Evolutionary conservation across 495 filamentous ascomycete genomes (phyloP).

Genomic region (Penicillium cinerascens): DNA sequence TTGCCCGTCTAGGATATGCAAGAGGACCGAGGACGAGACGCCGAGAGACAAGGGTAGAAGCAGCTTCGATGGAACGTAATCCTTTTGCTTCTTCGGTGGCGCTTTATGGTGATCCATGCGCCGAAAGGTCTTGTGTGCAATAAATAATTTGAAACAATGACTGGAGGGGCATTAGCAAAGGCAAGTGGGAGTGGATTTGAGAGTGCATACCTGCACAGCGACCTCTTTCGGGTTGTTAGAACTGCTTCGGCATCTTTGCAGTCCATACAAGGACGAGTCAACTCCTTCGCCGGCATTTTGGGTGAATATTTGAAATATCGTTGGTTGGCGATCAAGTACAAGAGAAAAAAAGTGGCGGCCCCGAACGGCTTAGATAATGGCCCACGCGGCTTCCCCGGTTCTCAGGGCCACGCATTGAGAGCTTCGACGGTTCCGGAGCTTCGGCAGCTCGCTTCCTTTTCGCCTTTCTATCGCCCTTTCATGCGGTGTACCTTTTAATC

Average conservation of each 20-base stretch:
- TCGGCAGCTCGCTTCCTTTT: background rate
- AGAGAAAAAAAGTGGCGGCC: slow-evolving; percentile 14
- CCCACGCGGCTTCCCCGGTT: slow-evolving; percentile 34
- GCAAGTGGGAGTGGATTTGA: slow-evolving; percentile 4
- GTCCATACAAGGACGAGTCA: slow-evolving; percentile 32
- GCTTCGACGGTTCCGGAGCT: slow-evolving; percentile 23
- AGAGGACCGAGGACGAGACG: slow-evolving; percentile 70
- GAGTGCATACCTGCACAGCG: slow-evolving; percentile 43
- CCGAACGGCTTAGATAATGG: slow-evolving; percentile 29
- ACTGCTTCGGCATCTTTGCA: slow-evolving; percentile 40
- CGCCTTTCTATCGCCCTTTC: slow-evolving; percentile 13
- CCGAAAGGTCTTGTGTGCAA: slow-evolving; percentile 70
- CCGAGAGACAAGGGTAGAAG: slow-evolving; percentile 82
- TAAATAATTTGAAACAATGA: slow-evolving; percentile 72
- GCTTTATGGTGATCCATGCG: slow-evolving; percentile 65
- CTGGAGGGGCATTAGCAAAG: slow-evolving; percentile 38
- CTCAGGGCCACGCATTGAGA: slow-evolving; percentile 22
- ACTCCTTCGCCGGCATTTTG: slow-evolving; percentile 41
- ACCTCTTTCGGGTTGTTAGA: slow-evolving; percentile 40
- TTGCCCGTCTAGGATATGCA: slow-evolving; percentile 72
- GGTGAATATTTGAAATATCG: background rate
- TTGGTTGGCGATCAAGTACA: background rate
- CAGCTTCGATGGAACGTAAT: slow-evolving; percentile 46
- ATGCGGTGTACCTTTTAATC: slow-evolving; percentile 13
- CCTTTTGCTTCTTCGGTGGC: slow-evolving; percentile 25